Evolutionary conservation across 768 basidiomycete species (phyloP).

Genomic region (Terana coerulea): DNA sequence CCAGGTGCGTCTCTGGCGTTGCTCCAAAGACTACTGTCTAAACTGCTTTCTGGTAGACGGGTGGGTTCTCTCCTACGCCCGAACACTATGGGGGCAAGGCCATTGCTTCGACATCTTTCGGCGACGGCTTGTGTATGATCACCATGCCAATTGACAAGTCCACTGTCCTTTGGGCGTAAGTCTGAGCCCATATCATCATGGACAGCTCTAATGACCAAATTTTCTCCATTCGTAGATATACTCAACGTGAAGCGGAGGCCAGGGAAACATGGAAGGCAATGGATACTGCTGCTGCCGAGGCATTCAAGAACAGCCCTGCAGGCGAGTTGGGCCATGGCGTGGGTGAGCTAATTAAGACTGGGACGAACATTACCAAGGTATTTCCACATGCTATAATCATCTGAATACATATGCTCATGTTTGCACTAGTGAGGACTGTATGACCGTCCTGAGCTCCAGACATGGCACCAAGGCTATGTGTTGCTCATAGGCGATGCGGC

Average conservation of each 20-base stretch:
- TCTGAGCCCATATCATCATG: neutral
- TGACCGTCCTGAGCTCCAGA: slow-evolving; percentile 36
- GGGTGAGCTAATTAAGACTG: slow-evolving; percentile 23
- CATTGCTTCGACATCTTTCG: slow-evolving; percentile 31
- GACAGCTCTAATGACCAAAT: neutral
- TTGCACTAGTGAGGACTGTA: slow-evolving; percentile 37
- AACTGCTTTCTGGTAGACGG: neutral
- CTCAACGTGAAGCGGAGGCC: slow-evolving; percentile 31
- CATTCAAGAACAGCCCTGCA: slow-evolving; percentile 21
- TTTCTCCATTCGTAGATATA: slow-evolving; percentile 24
- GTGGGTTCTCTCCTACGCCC: slow-evolving; percentile 15
- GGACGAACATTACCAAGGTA: slow-evolving; percentile 28
- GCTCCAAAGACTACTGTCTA: neutral
- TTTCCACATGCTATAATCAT: neutral
- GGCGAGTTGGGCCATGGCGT: slow-evolving; percentile 23
- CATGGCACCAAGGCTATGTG: slow-evolving; percentile 40
- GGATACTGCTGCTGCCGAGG: slow-evolving; percentile 18
- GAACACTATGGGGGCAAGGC: slow-evolving; percentile 17
- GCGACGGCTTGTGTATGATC: slow-evolving; percentile 35
- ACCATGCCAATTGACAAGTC: slow-evolving; percentile 30
- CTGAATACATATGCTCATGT: neutral
- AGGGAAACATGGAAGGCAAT: slow-evolving; percentile 40
- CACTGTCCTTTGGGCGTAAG: slow-evolving; percentile 7
- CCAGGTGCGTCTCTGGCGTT: slow-evolving; percentile 1
- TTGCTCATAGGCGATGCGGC: slow-evolving; percentile 43